Evolutionary conservation across 2,329 filamentous ascomycete species (phyloP), one percentile per base, ranked within the genome.

Genomic region (Davidsoniella eucalypti): DNA sequence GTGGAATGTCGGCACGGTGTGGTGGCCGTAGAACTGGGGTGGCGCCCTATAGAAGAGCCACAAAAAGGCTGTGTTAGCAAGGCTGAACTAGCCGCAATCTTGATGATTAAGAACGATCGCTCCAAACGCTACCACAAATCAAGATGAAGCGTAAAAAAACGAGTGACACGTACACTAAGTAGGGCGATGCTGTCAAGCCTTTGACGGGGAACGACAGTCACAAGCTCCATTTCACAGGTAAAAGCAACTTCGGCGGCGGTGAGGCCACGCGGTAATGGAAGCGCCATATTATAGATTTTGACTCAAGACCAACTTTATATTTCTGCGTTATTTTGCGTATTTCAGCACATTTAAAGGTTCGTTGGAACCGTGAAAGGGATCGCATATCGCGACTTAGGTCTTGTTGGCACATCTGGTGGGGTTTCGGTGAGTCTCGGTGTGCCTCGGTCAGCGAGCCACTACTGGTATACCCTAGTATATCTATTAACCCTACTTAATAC

Each of bases 211-310:
- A 96, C 79, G 18, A 98, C 76, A 0, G 88, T 95, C 51, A 98
- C 84, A 59, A 87, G 77, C 68, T 96, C 90, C 87, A 95, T 96
- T 69, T 98, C 92, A 65, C 88, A 94, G 25, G 96, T 70, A 61
- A 96, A 98, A 47, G 87, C 84, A 43, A 93, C 84, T 68, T 98
- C 92, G 56, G 84, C 73, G 53, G 92, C 87, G 58, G 84, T 82
- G 42, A 95, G 74, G 64, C 68, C 72, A 47, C 64, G 59, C 23
- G 52, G 70, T 12, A 75, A 63, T 26, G 71, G 69, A 46, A 72
- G 62, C 29, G 72, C 72, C 72, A 75, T 75, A 29, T 33, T 45
- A 21, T 21, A 21, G 47, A 12, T 44, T 26, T 16, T 2, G 17
- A 25, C 33, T 5, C 16, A 43, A 9, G n/a, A 29, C 5, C 2